Conservation (phyloP, 202 grass and related monocot genomes). For the Digitaria exilis region DNA sequence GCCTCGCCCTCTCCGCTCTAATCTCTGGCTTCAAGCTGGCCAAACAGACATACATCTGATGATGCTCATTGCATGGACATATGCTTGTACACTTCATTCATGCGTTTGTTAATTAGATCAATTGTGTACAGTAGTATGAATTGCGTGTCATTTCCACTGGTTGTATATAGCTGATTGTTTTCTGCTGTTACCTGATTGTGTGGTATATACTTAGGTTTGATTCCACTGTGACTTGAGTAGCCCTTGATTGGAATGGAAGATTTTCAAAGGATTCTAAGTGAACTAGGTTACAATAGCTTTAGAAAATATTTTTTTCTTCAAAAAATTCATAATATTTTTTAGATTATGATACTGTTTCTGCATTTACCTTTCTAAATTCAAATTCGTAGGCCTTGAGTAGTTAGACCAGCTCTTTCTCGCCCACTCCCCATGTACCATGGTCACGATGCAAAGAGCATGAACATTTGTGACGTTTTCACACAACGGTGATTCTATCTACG, state of each 20-base stretch:
- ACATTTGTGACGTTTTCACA: too few species aligned
- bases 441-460: too few species aligned
- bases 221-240: not conserved
- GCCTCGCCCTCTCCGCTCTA: constrained; percentile 65
- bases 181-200: not conserved
- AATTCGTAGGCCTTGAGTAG: too few species aligned
- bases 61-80: not conserved
- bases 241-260: not conserved
- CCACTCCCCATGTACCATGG: too few species aligned
- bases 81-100: not conserved
- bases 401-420: too few species aligned
- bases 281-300: not conserved
- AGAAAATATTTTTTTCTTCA: too few species aligned
- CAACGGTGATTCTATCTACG: too few species aligned
- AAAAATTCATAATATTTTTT: too few species aligned
- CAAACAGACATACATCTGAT: constrained; percentile 74
- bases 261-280: not conserved
- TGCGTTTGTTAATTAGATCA: not conserved
- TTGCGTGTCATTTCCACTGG: not conserved
- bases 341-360: too few species aligned
- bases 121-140: constrained; percentile 17
- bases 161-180: not conserved
- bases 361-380: too few species aligned
- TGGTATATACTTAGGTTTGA: not conserved
- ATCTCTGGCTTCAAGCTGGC: constrained; percentile 85